Evolutionary conservation across 768 basidiomycete genomes (phyloP).

Genomic region (Austroboletus eburneus): DNA sequence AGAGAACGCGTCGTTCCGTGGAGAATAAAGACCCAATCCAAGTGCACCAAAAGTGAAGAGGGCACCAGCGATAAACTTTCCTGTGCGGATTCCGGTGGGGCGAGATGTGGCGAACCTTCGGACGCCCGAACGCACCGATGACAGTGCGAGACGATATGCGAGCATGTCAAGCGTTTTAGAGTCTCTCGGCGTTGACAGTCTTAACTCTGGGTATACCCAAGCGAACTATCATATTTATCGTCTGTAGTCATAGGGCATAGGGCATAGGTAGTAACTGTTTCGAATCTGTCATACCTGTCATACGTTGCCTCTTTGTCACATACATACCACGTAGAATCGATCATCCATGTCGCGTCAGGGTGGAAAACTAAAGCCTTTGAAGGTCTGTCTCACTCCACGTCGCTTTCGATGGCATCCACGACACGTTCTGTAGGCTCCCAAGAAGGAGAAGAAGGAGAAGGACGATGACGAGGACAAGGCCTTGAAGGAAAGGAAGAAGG

Average conservation of each 20-base stretch:
- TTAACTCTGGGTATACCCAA: too few relatives aligned
- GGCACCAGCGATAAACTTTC: constrained; percentile 15
- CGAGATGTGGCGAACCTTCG: too few relatives aligned
- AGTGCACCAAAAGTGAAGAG: constrained; percentile 19
- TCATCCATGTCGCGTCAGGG: constrained; percentile 55
- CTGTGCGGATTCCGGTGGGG: neutral
- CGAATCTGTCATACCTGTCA: too few relatives aligned
- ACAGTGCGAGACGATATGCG: too few relatives aligned
- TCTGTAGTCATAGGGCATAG: too few relatives aligned
- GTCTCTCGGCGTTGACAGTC: too few relatives aligned
- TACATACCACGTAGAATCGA: too few relatives aligned
- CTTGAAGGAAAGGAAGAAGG: constrained; percentile 75
- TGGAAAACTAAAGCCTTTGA: constrained; percentile 84
- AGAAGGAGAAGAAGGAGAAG: constrained; percentile 74
- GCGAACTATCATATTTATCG: too few relatives aligned
- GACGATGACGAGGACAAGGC: constrained; percentile 67
- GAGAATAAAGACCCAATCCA: constrained; percentile 16
- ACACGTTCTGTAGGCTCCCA: constrained; percentile 54
- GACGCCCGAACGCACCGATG: too few relatives aligned
- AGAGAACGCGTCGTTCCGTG: constrained; percentile 1
- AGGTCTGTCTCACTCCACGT: constrained; percentile 40
- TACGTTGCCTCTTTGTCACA: too few relatives aligned
- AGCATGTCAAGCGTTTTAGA: too few relatives aligned
- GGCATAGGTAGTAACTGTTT: too few relatives aligned
- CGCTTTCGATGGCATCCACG: neutral